Percentiles rank a stretch among this genome's conserved stretches.
These are phyloP conservation scores for Rutstroemia sp. DNA, from an alignment of 2,329 filamentous ascomycete genomes.

Conservation along the genomic window DNA sequence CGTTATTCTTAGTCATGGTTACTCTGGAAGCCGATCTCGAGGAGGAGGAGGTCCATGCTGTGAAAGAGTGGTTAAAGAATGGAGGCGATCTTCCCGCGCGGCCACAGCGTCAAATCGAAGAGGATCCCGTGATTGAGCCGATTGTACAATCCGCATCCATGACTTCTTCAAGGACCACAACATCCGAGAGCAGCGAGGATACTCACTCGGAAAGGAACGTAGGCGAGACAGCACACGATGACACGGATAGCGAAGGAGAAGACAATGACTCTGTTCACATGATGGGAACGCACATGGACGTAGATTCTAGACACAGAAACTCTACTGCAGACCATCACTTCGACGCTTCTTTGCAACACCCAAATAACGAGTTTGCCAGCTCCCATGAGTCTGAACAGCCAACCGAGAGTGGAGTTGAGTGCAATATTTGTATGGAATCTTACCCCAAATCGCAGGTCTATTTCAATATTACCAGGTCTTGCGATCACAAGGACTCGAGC, in stretches of 20 bases:
- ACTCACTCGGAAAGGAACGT: too few relatives aligned
- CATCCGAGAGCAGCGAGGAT: too few relatives aligned
- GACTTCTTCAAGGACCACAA: too few relatives aligned
- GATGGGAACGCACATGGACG: too few relatives aligned
- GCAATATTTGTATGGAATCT: background rate
- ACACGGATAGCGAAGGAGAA: too few relatives aligned
- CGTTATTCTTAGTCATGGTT: constrained; percentile 12
- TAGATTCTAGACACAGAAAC: too few relatives aligned
- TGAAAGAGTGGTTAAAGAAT: constrained; percentile 16
- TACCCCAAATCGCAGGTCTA: background rate
- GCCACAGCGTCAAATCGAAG: background rate
- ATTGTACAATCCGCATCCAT: too few relatives aligned
- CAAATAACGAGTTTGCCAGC: too few relatives aligned
- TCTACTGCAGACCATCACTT: too few relatives aligned
- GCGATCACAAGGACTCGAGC: background rate
- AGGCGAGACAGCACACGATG: too few relatives aligned
- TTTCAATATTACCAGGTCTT: background rate
- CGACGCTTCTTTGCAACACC: too few relatives aligned
- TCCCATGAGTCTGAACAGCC: background rate
- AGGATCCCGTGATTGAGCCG: background rate
- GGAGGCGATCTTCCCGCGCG: constrained; percentile 9
- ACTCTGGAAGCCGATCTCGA: constrained; percentile 12
- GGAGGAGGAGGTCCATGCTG: constrained; percentile 7
- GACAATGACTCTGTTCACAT: too few relatives aligned
- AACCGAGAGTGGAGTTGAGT: background rate